Conservation (phyloP, 2,329 filamentous ascomycete species). For the Torrubiella hemipterigena region DNA sequence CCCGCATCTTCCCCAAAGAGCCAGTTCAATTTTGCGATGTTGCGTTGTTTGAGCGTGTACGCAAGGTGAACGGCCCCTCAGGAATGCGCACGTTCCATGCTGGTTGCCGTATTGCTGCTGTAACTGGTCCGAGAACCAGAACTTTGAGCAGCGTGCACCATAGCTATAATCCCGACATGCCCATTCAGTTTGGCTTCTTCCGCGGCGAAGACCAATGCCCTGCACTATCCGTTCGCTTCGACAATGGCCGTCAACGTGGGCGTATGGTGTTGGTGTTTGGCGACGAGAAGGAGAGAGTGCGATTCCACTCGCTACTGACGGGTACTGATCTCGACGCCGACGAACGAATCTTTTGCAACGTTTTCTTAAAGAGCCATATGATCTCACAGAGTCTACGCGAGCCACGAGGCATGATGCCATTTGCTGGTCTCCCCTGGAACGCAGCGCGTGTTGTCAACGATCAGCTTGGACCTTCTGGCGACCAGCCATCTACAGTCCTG, state of each 20-base stretch:
- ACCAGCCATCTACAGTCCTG: constrained; percentile 55
- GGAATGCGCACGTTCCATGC: constrained; percentile 63
- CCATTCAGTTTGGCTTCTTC: constrained; percentile 68
- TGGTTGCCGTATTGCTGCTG: constrained; percentile 66
- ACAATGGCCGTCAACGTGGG: constrained; percentile 52
- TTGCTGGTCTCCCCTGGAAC: constrained; percentile 50
- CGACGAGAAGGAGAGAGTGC: constrained; percentile 57
- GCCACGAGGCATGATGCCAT: constrained; percentile 34
- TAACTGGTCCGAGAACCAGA: constrained; percentile 67
- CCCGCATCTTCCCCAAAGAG: constrained; percentile 65
- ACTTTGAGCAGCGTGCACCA: constrained; percentile 68
- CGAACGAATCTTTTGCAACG: constrained; percentile 61
- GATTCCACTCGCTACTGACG: constrained; percentile 60
- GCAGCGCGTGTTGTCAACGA: constrained; percentile 61
- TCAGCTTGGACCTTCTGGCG: constrained; percentile 46
- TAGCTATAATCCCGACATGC: constrained; percentile 48
- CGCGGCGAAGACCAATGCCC: constrained; percentile 59
- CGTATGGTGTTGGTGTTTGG: constrained; percentile 69
- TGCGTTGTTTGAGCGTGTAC: constrained; percentile 60
- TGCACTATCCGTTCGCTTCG: constrained; percentile 58
- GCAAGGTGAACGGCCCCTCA: constrained; percentile 57
- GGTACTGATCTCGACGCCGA: constrained; percentile 56
- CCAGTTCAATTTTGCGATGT: constrained; percentile 59
- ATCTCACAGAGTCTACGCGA: constrained; percentile 43
- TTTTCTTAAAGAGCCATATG: constrained; percentile 51